Evolutionary conservation across 2,329 filamentous ascomycete genomes (phyloP), one percentile per base, ranked within the genome.

Genomic region (Aspergillus bombycis): DNA sequence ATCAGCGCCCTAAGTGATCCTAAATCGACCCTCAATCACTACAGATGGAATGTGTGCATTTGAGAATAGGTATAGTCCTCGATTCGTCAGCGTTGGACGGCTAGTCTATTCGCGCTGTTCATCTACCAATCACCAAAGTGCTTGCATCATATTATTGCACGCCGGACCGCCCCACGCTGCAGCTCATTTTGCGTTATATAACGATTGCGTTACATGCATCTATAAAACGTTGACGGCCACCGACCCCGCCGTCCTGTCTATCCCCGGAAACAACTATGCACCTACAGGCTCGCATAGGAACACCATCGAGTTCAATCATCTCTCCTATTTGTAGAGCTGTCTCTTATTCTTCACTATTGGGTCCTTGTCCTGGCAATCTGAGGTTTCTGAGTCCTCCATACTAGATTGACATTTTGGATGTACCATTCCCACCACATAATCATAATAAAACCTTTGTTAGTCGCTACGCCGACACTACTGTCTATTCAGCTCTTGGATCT

Each of bases 401-500:
- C 46, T 19, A 52, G 10, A 11, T 50, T 19, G 5, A 30, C 7
- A 50, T 30, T 3, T 26, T 34, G 28, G 19, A 34, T n/a, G 19
- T 30, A 21, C 2, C n/a, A 30, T 23, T 8, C 4, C 4, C 3
- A 12, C 19, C 9, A 34, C 8, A 32, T 52, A 32, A 21, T 21
- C 28, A n/a, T 34, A 32, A 52, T 12, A 12, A 21, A 36, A 52
- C 4, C 3, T 34, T 12, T 11, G 4, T 52, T 32, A 14, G 21
- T 30, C 26, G 3, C 4, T 34, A 2, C 10, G 8, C 4, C 11
- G 1, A 3, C 12, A 5, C 52, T 55, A 55, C 12, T 36, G 23
- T 1, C 30, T 28, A 7, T 36, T 45, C 57, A 71, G 46, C 38
- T 75, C 71, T 30, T 72, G 63, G 59, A 76, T 63, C 74, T 90